Conservation (phyloP, 352 stramenopile genomes). For the Phytopythium helicoides region DNA sequence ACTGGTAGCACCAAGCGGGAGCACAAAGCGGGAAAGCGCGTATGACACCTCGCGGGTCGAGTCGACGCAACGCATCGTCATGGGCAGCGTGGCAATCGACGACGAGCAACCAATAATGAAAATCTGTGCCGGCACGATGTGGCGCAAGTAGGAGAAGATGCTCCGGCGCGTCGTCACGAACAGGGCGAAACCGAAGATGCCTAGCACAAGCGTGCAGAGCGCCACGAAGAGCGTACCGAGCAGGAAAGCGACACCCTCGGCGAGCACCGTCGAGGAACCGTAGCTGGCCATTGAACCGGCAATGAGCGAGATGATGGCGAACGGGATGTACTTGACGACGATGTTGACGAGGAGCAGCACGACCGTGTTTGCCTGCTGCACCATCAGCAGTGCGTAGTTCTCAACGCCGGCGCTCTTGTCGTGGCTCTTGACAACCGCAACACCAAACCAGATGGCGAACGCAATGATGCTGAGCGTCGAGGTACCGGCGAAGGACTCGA, state of each 20-base stretch:
- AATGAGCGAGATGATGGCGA: slow-evolving; percentile 75
- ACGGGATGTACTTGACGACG: slow-evolving; percentile 59
- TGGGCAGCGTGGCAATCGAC: slow-evolving; percentile 75
- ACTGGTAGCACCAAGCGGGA: slow-evolving; percentile 63
- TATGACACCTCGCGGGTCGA: slow-evolving; percentile 58
- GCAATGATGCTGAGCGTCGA: slow-evolving; percentile 70
- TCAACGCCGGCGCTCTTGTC: slow-evolving; percentile 44
- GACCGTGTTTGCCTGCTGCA: slow-evolving; percentile 62
- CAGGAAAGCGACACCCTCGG: slow-evolving; percentile 53
- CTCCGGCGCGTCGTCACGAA: slow-evolving; percentile 56
- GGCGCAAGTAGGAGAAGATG: slow-evolving; percentile 63
- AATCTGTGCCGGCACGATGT: slow-evolving; percentile 70
- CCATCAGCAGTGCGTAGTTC: slow-evolving; percentile 67
- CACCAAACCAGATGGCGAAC: slow-evolving; percentile 68
- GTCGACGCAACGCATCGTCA: slow-evolving; percentile 77
- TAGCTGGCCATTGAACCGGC: slow-evolving; percentile 60
- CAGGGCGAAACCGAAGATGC: slow-evolving; percentile 46
- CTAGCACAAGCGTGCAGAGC: slow-evolving; percentile 46
- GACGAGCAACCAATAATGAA: slow-evolving; percentile 81
- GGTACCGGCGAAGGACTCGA: slow-evolving; percentile 49
- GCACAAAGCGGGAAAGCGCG: slow-evolving; percentile 55
- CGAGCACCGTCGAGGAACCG: slow-evolving; percentile 32
- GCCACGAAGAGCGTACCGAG: slow-evolving; percentile 41
- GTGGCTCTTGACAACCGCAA: slow-evolving; percentile 60
- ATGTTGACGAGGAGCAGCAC: slow-evolving; percentile 74